A percentile compares a stretch with the other conserved stretches of the same genome.
phyloP scores from a whole-genome alignment of 2,329 filamentous ascomycete species.

The Calycina marina region DNA sequence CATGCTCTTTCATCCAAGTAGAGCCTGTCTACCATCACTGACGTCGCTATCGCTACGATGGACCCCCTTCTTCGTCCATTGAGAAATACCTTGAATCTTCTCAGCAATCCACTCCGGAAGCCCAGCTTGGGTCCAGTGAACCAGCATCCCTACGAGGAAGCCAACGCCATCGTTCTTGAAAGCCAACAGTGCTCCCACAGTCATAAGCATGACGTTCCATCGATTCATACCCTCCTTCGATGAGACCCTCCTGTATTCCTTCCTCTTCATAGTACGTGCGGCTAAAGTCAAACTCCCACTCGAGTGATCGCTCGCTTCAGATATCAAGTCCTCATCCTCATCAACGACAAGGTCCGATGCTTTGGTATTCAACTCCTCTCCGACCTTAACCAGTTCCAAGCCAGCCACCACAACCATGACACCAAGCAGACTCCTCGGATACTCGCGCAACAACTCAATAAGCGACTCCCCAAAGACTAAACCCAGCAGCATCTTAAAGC shows the following conservation, averaged over 20 bases:
- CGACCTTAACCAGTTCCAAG: constrained; percentile 73
- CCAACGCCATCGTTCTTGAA: constrained; percentile 86
- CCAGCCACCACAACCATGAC: constrained; percentile 86
- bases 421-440: constrained; percentile 65
- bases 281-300: constrained; percentile 11
- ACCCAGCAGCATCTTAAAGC: constrained; percentile 62
- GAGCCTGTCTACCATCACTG: too few species aligned
- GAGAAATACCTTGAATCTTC: too few species aligned
- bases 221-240: constrained; percentile 58
- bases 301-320: constrained; percentile 12
- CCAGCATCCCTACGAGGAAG: constrained; percentile 68
- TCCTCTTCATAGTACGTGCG: too few species aligned
- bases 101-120: too few species aligned
- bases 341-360: constrained; percentile 43
- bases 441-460: constrained; percentile 52
- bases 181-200: constrained; percentile 64
- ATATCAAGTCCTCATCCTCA: constrained; percentile 40
- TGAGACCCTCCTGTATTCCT: constrained; percentile 34
- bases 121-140: too few species aligned
- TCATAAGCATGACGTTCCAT: constrained; percentile 85
- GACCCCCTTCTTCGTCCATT: too few species aligned
- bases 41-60: too few species aligned
- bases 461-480: constrained; percentile 61
- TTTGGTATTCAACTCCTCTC: constrained; percentile 67
- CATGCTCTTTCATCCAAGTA: too few species aligned